Base-by-base conservation (phyloP, 1,284 basidiomycete species). In the Amylostereum chailletii region DNA sequence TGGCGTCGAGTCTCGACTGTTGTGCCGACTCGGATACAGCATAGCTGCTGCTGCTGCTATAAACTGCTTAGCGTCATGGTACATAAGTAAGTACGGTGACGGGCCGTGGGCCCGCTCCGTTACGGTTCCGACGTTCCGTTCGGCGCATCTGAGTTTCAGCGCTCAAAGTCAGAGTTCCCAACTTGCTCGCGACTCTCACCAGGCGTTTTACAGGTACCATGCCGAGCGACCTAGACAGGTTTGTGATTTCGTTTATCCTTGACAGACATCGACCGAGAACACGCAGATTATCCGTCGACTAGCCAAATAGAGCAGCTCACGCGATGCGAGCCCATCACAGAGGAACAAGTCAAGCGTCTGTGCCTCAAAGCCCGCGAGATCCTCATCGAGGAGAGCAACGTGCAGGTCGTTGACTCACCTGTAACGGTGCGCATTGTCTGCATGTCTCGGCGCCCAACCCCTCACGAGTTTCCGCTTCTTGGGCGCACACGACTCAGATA, bases 321-420 rank as follows among this genome's bases (percentile, higher is more conserved):
- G 63, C 83, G 87, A 56, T 96, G 94, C 70, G 90, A 95, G 63
- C 86, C 87, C 50, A 94, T 97, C 59, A 89, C 91, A 26, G 94
- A 97, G 66, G 85, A 90, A 53, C 83, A 94, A 58, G 94, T 96
- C 55, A 94, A 95, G 63, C 77, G 87, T 58, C 76, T 99, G 32
- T 99, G 95, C 67, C 74, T 94, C 58, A 96, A 95, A 63, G 95
- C 95, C 26, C 80, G 94, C 54, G 95, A 98, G 70, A 95, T 98
- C 53, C 72, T 95, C 33, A 90, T 99, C 60, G 95, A 98, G 68
- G 95, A 99, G 68, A 93, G 89, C 5, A 99, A 99, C 63, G 92
- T 99, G 1, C 94, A 98, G 67, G 84, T 88, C 59, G 90, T 99
- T 30, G 94, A 97, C 71, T 87, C 93, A 32, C 95, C 95, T 8